Percentiles rank a stretch among this genome's conserved stretches.
Evolutionary conservation across 371 early-diverging fungal genomes (phyloP).

Genomic region (Syncephalastrum racemosum): DNA sequence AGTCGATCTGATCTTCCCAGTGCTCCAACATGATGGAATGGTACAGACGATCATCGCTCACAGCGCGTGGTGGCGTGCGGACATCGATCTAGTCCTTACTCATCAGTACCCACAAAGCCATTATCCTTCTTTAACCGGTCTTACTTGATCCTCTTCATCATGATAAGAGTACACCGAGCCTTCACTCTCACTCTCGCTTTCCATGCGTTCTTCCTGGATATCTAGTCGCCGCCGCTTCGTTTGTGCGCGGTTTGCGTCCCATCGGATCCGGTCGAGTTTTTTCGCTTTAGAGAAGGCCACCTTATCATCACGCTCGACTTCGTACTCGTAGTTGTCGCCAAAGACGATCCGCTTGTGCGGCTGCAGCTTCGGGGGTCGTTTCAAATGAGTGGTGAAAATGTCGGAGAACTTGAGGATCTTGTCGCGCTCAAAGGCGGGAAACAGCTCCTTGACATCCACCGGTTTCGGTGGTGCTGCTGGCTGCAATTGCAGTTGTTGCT

Average conservation of each 20-base stretch:
- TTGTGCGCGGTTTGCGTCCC: constrained; percentile 28
- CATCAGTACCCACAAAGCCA: no score
- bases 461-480: constrained; percentile 1
- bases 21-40: constrained; percentile 68
- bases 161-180: background rate
- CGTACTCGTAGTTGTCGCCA: constrained; percentile 47
- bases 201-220: constrained; percentile 6
- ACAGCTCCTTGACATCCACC: constrained; percentile 54
- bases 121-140: background rate
- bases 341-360: constrained; percentile 33
- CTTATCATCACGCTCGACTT: constrained; percentile 43
- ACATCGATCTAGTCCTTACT: no score
- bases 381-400: constrained; percentile 54
- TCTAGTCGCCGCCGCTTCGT: constrained; percentile 17
- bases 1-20: constrained; percentile 86
- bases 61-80: background rate
- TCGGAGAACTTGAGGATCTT: constrained; percentile 69
- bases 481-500: constrained; percentile 15
- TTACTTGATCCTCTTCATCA: constrained; percentile 6
- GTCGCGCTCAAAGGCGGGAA: constrained; percentile 66
- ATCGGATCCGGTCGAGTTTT: constrained; percentile 28
- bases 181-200: background rate
- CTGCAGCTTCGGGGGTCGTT: constrained; percentile 32
- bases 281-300: constrained; percentile 30
- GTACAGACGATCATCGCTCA: constrained; percentile 39